These are phyloP conservation scores for Globisporangium perplexum DNA, from an alignment of 352 stramenopile genomes.

Conservation along the genomic window DNA sequence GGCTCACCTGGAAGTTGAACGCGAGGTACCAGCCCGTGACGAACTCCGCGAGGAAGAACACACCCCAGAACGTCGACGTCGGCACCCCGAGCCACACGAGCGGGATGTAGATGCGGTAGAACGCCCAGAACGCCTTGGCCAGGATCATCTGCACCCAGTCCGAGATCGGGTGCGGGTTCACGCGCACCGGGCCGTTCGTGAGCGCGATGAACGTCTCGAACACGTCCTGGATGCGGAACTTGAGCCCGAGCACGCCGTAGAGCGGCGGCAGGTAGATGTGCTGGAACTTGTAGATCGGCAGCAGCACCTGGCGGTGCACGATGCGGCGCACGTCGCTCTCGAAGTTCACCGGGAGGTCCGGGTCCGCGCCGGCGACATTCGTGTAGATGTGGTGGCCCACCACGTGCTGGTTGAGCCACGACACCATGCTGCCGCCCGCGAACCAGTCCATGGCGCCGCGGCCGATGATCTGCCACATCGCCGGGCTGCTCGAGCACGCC, in stretches of 20 bases:
- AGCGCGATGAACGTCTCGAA: constrained; percentile 84
- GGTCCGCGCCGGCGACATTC: constrained; percentile 91
- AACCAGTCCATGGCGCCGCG: constrained; percentile 90
- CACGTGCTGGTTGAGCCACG: constrained; percentile 95
- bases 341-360: constrained; percentile 89
- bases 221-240: constrained; percentile 92
- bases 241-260: constrained; percentile 92
- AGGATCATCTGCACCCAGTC: constrained; percentile 82
- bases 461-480: constrained; percentile 66
- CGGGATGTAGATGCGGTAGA: constrained; percentile 88
- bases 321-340: constrained; percentile 83
- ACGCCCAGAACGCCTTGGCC: constrained; percentile 86
- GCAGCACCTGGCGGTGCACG: constrained; percentile 80
- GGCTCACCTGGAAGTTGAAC: constrained; percentile 93
- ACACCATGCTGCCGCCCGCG: constrained; percentile 87
- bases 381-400: constrained; percentile 96
- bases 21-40: constrained; percentile 90
- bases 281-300: constrained; percentile 89
- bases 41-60: constrained; percentile 88
- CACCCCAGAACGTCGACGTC: constrained; percentile 52
- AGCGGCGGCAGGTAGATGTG: constrained; percentile 92
- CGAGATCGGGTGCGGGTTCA: constrained; percentile 82
- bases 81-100: constrained; percentile 67
- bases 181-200: constrained; percentile 87
- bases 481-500: constrained; percentile 78